Evolutionary conservation across 768 basidiomycete genomes (phyloP).

Genomic region (Chiua virens): DNA sequence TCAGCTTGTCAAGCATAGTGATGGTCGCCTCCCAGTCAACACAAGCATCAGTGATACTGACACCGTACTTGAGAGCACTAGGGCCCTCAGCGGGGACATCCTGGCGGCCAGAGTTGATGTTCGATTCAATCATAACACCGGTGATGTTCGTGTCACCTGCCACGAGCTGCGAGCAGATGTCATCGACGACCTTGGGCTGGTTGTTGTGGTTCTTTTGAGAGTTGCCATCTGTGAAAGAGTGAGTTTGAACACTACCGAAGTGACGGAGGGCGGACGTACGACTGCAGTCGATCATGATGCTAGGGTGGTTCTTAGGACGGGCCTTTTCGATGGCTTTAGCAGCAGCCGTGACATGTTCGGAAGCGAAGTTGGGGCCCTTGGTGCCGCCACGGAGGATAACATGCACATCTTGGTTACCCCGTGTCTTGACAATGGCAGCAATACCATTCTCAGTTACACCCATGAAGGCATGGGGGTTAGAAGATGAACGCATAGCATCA

Average conservation of each 20-base stretch:
- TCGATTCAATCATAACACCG: conserved; percentile 97
- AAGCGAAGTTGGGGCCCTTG: conserved; percentile 84
- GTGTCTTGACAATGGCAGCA: conserved; percentile 92
- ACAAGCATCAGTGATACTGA: conserved; percentile 92
- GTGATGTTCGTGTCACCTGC: conserved; percentile 73
- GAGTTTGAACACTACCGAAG: not conserved
- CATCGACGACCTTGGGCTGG: conserved; percentile 77
- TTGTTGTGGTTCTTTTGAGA: conserved; percentile 93
- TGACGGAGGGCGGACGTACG: conserved; percentile 44
- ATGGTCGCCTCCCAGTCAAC: conserved; percentile 84
- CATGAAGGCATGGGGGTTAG: conserved; percentile 96
- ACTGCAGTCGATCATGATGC: conserved; percentile 87
- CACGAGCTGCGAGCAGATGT: conserved; percentile 71
- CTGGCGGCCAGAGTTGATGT: conserved; percentile 89
- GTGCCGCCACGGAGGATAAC: conserved; percentile 94
- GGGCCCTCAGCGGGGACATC: conserved; percentile 80
- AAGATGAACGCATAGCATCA: conserved; percentile 93
- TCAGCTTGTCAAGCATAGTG: conserved; percentile 68
- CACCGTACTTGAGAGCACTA: conserved; percentile 66
- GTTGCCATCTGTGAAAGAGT: conserved; percentile 71
- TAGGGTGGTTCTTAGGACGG: conserved; percentile 49
- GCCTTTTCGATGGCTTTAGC: conserved; percentile 65
- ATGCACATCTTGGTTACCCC: conserved; percentile 85
- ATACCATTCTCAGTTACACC: conserved; percentile 85
- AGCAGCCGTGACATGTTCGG: conserved; percentile 69